These are phyloP conservation scores for Esteya vermicola DNA, from an alignment of 2,329 filamentous ascomycete species.

Conservation along the genomic window DNA sequence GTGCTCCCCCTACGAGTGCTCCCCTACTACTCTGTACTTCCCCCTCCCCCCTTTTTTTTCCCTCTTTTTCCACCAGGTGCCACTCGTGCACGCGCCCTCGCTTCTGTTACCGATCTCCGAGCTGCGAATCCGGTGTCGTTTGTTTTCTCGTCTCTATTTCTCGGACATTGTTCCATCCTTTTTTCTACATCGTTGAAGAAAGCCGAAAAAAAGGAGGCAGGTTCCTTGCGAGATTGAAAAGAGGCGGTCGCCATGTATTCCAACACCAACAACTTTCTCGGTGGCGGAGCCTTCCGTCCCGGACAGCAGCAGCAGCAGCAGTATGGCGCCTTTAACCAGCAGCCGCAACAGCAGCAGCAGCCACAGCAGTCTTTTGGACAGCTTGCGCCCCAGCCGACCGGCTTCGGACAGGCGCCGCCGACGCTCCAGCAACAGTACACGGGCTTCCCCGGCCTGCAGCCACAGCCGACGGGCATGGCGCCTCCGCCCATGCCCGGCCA, in stretches of 20 bases:
- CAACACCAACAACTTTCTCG: conserved; percentile 73
- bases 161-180: background rate
- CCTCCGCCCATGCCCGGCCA: conserved; percentile 41
- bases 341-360: conserved; percentile 30
- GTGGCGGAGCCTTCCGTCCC: conserved; percentile 58
- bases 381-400: conserved; percentile 46
- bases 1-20: too few species aligned
- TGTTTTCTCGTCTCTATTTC: too few species aligned
- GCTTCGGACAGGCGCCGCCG: conserved; percentile 36
- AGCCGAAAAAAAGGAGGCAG: too few species aligned
- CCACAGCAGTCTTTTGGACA: conserved; percentile 42
- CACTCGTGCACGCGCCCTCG: too few species aligned
- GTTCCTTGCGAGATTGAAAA: too few species aligned
- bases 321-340: conserved; percentile 21
- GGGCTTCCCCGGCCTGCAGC: conserved; percentile 40
- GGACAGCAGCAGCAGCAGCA: conserved; percentile 43
- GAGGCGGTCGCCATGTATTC: conserved; percentile 86
- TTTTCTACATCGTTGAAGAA: too few species aligned
- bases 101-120: background rate
- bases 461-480: conserved; percentile 23
- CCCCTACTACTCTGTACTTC: background rate
- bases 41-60: background rate
- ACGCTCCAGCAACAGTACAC: conserved; percentile 42
- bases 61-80: background rate
- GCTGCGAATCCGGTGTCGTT: too few species aligned